Evolutionary conservation across 2,329 filamentous ascomycete species (phyloP).

Genomic region (Colletotrichum lindemuthianum): DNA sequence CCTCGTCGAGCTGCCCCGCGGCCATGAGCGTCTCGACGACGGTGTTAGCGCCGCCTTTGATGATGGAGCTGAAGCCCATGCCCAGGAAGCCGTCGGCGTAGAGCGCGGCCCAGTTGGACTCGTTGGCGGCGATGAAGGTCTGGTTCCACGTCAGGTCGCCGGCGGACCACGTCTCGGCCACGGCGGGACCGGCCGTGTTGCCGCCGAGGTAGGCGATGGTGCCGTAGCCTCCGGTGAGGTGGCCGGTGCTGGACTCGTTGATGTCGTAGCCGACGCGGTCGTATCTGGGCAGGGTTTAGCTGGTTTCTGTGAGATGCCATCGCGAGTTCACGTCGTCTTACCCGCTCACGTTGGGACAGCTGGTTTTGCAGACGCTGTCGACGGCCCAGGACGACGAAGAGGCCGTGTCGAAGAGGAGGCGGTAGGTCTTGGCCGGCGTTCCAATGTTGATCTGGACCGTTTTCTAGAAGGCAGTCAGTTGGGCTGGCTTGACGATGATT

Average conservation of each 20-base stretch:
- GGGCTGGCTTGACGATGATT: accelerated
- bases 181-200: conserved; percentile 38
- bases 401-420: conserved; percentile 48
- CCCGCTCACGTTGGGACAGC: conserved; percentile 41
- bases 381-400: conserved; percentile 48
- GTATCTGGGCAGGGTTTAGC: conserved; percentile 35
- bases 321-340: conserved; percentile 13
- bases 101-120: conserved; percentile 42
- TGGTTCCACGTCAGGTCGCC: conserved; percentile 40
- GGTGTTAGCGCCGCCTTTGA: conserved; percentile 42
- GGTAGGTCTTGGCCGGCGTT: conserved; percentile 42
- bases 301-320: neutral
- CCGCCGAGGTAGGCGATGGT: conserved; percentile 47
- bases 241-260: conserved; percentile 40
- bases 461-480: neutral
- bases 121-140: conserved; percentile 44
- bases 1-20: conserved; percentile 42
- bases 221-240: conserved; percentile 30
- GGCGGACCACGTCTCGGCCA: conserved; percentile 42
- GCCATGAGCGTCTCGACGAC: conserved; percentile 46
- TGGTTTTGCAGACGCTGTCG: conserved; percentile 40
- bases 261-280: conserved; percentile 43
- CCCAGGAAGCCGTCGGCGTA: conserved; percentile 49
- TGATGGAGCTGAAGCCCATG: conserved; percentile 45
- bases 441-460: conserved; percentile 38